Conservation (phyloP, 495 filamentous ascomycete species). For the Rostrohypoxylon terebratum region DNA sequence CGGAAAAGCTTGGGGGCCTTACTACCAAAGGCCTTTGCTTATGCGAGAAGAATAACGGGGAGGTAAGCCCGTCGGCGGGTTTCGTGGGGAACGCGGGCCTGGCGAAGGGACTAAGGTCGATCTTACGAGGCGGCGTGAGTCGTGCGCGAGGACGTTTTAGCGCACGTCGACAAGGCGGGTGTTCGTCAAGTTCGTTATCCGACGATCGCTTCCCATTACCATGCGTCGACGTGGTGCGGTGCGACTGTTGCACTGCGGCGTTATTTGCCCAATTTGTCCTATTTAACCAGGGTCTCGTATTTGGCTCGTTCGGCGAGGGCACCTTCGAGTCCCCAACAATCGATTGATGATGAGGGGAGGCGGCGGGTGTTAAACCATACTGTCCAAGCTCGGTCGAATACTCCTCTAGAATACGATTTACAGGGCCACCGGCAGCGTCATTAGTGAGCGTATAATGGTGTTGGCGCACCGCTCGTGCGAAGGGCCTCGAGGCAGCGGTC, state of each 20-base stretch:
- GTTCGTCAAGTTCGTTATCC: conserved; percentile 41
- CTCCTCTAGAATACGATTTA: conserved; percentile 43
- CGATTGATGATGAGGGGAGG: conserved; percentile 37
- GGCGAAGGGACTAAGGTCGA: conserved; percentile 48
- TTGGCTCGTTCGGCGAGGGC: conserved; percentile 37
- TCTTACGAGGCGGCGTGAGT: conserved; percentile 47
- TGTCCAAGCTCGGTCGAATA: conserved; percentile 44
- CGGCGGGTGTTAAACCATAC: conserved; percentile 46
- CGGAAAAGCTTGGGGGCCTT: conserved; percentile 66
- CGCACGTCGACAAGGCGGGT: conserved; percentile 31
- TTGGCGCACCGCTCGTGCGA: conserved; percentile 38
- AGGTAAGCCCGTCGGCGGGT: conserved; percentile 49
- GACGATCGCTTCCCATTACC: conserved; percentile 44
- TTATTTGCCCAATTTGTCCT: conserved; percentile 20
- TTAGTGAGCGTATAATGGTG: conserved; percentile 32
- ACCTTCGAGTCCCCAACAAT: conserved; percentile 33
- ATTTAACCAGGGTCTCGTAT: conserved; percentile 25
- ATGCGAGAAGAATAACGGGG: conserved; percentile 71
- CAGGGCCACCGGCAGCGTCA: conserved; percentile 35
- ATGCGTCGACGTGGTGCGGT: conserved; percentile 31
- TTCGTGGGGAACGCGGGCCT: conserved; percentile 45
- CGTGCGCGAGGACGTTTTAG: conserved; percentile 46
- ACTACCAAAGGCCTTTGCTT: conserved; percentile 57
- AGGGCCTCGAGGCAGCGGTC: conserved; percentile 23
- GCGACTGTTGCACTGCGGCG: conserved; percentile 33